Conservation (phyloP, 2,329 filamentous ascomycete species). For the Chlorencoelia australis region DNA sequence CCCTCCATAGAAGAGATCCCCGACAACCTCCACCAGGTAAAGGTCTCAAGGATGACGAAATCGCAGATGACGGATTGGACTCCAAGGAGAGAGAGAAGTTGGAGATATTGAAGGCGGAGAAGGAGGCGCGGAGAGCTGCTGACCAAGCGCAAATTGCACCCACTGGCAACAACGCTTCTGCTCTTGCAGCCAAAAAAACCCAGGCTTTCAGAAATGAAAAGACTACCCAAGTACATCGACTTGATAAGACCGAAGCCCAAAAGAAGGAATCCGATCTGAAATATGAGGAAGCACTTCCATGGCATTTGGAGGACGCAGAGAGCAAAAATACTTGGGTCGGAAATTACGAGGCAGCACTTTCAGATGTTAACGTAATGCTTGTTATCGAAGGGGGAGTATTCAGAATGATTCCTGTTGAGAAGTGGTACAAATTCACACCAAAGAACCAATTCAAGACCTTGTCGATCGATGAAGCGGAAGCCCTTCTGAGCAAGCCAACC, state of each 20-base stretch:
- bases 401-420: slow-evolving; percentile 83
- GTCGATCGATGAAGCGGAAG: slow-evolving; percentile 77
- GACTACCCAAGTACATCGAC: slow-evolving; percentile 73
- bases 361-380: slow-evolving; percentile 73
- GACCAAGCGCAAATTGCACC: slow-evolving; percentile 92
- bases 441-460: slow-evolving; percentile 72
- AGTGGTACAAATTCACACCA: slow-evolving; percentile 82
- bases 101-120: slow-evolving; percentile 65
- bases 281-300: slow-evolving; percentile 91
- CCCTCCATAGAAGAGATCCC: slow-evolving; percentile 81
- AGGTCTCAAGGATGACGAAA: slow-evolving; percentile 45
- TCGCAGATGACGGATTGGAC: slow-evolving; percentile 34
- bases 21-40: slow-evolving; percentile 56
- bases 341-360: slow-evolving; percentile 80
- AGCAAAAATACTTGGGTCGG: slow-evolving; percentile 92
- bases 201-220: slow-evolving; percentile 73
- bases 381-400: slow-evolving; percentile 62
- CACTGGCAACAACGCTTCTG: slow-evolving; percentile 46
- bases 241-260: slow-evolving; percentile 59
- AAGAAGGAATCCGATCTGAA: slow-evolving; percentile 64
- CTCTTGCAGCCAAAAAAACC: slow-evolving; percentile 25
- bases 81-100: slow-evolving; percentile 51
- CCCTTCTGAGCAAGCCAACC: slow-evolving; percentile 68
- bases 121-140: slow-evolving; percentile 74
- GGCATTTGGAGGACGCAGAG: slow-evolving; percentile 95